Evolutionary conservation across 805 yeast species (phyloP).

Genomic region (Danielozyma ontarioensis): DNA sequence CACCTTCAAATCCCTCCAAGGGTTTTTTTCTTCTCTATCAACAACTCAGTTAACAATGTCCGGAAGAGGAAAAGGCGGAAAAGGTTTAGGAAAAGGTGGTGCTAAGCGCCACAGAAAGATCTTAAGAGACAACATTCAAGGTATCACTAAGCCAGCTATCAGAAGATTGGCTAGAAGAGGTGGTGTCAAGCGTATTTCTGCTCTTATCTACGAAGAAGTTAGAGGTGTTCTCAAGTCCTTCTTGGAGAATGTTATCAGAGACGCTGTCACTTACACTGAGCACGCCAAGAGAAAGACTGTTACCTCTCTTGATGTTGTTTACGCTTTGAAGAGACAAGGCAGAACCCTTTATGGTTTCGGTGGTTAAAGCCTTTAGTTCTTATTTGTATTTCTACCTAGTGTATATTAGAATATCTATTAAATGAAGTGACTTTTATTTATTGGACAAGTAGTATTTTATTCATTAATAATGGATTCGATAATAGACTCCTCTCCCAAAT

Average conservation of each 20-base stretch:
- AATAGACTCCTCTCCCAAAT: conserved; percentile 11
- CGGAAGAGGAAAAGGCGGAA: conserved; percentile 99
- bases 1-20: neutral
- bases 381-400: conserved; percentile 9
- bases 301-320: conserved; percentile 96
- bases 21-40: neutral
- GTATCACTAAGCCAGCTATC: conserved; percentile 99
- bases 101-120: conserved; percentile 99
- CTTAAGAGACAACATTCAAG: conserved; percentile 98
- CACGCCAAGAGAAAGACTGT: conserved; percentile 99
- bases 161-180: conserved; percentile 99
- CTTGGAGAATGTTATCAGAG: conserved; percentile 96
- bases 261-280: conserved; percentile 98
- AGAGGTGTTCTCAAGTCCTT: conserved; percentile 94
- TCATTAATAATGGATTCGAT: neutral
- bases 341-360: conserved; percentile 99
- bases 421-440: conserved; percentile 3
- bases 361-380: conserved; percentile 55
- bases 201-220: conserved; percentile 97
- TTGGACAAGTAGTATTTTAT: neutral
- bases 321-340: conserved; percentile 99
- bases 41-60: conserved; percentile 67
- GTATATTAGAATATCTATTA: conserved; percentile 20
- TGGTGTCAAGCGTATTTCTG: conserved; percentile 99
- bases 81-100: conserved; percentile 99